Conservation (phyloP, 202 grass and related monocot species). For the Dendrocalamus latiflorus region DNA sequence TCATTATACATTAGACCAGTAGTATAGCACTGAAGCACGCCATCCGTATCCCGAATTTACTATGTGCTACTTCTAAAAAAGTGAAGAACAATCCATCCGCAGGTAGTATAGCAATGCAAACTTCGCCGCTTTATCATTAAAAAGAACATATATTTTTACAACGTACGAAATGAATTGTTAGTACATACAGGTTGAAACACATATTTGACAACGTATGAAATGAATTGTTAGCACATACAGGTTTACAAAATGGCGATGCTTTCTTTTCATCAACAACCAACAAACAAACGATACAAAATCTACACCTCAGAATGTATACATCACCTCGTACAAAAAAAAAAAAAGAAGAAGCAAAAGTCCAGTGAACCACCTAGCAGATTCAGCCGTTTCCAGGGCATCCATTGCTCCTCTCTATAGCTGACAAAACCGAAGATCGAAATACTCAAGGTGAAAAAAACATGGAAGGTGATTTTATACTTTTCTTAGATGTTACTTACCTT, state of each 20-base stretch:
- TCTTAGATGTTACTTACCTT: too few species aligned
- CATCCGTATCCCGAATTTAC: not conserved
- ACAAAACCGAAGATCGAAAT: conserved; percentile 19
- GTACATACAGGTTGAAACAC: conserved; percentile 9
- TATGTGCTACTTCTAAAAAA: not conserved
- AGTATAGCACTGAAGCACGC: not conserved
- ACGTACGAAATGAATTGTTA: conserved; percentile 4
- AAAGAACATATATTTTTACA: not conserved
- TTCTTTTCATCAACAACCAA: conserved; percentile 9
- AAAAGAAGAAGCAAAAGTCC: conserved; percentile 28
- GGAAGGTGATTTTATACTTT: too few species aligned
- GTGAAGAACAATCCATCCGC: not conserved
- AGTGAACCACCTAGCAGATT: conserved; percentile 14
- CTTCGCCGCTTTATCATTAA: not conserved
- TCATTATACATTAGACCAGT: not conserved
- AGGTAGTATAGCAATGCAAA: not conserved
- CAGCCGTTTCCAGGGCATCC: conserved; percentile 10
- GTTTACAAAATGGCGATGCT: not conserved
- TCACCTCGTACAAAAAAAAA: conserved; percentile 3
- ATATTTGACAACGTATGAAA: not conserved
- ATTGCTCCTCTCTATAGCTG: conserved; percentile 24
- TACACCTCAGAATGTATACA: conserved; percentile 1
- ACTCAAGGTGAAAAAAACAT: not conserved
- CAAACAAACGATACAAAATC: conserved; percentile 16
- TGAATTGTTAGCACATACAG: conserved; percentile 9